Base-by-base conservation (phyloP, 2,329 filamentous ascomycete genomes). In the Pseudogymnoascus sp. region DNA sequence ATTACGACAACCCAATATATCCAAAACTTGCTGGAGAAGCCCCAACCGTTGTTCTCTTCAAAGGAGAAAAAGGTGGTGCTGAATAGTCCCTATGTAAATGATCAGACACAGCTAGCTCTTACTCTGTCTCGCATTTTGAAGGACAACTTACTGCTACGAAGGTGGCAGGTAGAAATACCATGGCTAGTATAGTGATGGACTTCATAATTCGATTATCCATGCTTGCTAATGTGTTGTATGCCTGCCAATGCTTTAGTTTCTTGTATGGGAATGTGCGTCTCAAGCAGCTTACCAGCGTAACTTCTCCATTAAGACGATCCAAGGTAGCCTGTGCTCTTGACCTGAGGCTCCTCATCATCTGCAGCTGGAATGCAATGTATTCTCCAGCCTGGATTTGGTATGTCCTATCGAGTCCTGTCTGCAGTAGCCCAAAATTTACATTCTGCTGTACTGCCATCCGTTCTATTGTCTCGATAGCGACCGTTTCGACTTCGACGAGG, bases 131-230 rank as follows among this genome's bases (percentile, higher is more conserved):
- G n/a, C 16, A 41, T n/a, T 14, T 57, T 0, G 25, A 2, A 57
- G 22, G 14, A 16, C 6, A 14, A 64, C 66, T 62, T 39, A 67
- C 65, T 11, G 64, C 63, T 2, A 66, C 28, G 32, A 62, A 66
- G 2, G 62, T 67, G 5, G 60, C 65, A 9, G 66, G 66, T 8
- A 67, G 39, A 50, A 66, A 67, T 4, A 66, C 14, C 60, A 64
- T 64, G 3, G 47, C 58, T 9, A 67, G 32, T 30, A 67, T 59
- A 8, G 65, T 38, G 35, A 65, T 61, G 8, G 63, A 62, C 41
- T 60, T 65, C 64, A 66, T 66, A n/a, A 63, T 59, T 34, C 59
- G 57, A 57, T 58, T 62, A 35, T 65, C 64, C 16, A 18, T 37
- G 60, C 60, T 8, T 38, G 54, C 18, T 18, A 54, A 11, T 18